These are phyloP conservation scores for Lepidium didymum DNA, from an alignment of 345 rosid species.

Conservation along the genomic window DNA sequence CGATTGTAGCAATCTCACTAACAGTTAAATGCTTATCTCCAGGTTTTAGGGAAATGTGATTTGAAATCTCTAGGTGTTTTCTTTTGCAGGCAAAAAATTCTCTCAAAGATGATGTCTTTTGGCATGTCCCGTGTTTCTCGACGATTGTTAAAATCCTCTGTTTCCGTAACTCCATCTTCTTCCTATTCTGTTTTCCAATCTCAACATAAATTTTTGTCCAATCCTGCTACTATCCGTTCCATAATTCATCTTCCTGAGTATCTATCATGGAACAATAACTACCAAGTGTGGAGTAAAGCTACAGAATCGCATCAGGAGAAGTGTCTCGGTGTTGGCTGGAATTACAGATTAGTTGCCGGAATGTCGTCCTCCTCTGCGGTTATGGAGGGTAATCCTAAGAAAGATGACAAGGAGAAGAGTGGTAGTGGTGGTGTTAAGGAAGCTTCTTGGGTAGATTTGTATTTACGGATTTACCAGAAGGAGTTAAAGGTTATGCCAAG, in stretches of 20 bases:
- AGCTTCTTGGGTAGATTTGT: slow-evolving; percentile 63
- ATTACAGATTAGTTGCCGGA: slow-evolving; percentile 20
- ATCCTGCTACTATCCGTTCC: background rate
- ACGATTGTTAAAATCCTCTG: slow-evolving; percentile 22
- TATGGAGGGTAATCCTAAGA: slow-evolving; percentile 26
- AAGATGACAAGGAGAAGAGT: slow-evolving; percentile 20
- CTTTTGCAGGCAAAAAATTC: background rate
- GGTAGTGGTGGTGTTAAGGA: slow-evolving; percentile 13
- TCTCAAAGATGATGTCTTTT: slow-evolving; percentile 29
- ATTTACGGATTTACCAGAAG: slow-evolving; percentile 62
- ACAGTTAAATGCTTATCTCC: too few relatives aligned
- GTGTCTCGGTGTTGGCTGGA: slow-evolving; percentile 8
- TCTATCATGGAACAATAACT: slow-evolving; percentile 8
- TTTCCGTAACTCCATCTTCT: slow-evolving; percentile 17
- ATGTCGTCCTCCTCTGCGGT: slow-evolving; percentile 37
- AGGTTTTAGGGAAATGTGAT: too few relatives aligned
- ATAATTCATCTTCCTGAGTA: background rate
- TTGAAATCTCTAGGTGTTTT: background rate
- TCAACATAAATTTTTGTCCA: slow-evolving; percentile 8
- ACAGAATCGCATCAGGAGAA: slow-evolving; percentile 8
- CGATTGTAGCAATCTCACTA: too few relatives aligned
- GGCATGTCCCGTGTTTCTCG: slow-evolving; percentile 23
- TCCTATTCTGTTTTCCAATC: background rate
- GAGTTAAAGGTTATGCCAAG: slow-evolving; percentile 56
- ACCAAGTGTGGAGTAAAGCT: slow-evolving; percentile 5